phyloP scores from a whole-genome alignment of 305 asterid species.

The Fraxinus floribunda region DNA sequence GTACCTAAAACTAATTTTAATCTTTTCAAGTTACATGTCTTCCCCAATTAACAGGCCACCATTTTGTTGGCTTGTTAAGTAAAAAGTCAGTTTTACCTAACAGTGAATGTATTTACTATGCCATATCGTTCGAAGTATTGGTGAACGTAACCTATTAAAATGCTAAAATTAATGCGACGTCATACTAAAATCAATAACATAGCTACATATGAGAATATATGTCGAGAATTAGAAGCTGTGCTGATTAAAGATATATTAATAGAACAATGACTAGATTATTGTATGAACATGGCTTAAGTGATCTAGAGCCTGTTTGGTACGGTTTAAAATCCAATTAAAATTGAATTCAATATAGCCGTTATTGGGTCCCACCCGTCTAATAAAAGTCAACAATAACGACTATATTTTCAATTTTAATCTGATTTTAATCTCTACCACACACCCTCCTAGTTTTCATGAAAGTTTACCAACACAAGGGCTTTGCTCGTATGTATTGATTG shows the following conservation, averaged over 20 bases:
- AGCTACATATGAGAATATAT: neutral
- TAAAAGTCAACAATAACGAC: no score
- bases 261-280: neutral
- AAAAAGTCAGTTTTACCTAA: neutral
- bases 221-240: neutral
- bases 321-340: no score
- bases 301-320: no score
- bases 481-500: neutral
- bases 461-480: neutral
- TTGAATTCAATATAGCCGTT: no score
- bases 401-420: no score
- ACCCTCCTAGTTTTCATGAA: neutral
- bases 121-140: neutral
- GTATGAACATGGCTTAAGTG: neutral
- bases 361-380: no score
- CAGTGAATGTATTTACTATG: neutral
- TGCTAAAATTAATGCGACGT: neutral
- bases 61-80: neutral
- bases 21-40: neutral
- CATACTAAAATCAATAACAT: neutral
- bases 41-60: neutral
- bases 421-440: no score
- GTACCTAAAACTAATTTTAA: neutral
- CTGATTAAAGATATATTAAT: neutral
- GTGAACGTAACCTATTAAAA: neutral